Percentiles rank a stretch among this genome's conserved stretches.
phyloP scores from a whole-genome alignment of 306 rosid species.

The Albizia julibrissin region DNA sequence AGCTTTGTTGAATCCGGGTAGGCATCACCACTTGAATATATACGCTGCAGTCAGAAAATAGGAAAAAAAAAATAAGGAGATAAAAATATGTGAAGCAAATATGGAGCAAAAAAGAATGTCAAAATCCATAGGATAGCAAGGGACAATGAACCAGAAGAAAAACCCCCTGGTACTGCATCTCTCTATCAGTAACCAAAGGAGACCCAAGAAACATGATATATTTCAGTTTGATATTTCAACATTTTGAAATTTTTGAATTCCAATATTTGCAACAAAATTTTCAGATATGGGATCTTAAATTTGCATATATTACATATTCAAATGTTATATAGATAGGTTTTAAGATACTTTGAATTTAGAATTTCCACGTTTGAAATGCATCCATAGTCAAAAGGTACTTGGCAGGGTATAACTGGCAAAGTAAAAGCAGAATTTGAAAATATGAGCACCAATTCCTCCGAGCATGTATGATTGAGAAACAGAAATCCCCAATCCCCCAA shows the following conservation, averaged over 20 bases:
- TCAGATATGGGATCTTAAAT: background rate
- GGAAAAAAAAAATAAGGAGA: constrained; percentile 20
- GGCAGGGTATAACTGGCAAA: constrained; percentile 11
- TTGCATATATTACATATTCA: background rate
- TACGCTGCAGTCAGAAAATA: constrained; percentile 54
- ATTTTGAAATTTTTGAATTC: background rate
- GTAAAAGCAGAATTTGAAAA: constrained; percentile 28
- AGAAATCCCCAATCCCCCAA: constrained; percentile 3
- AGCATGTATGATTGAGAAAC: constrained; percentile 20
- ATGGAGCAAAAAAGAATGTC: constrained; percentile 3
- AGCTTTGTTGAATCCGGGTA: constrained; percentile 76
- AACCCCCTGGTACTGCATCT: background rate
- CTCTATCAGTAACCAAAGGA: constrained; percentile 15
- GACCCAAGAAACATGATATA: constrained; percentile 8
- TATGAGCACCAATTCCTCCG: background rate
- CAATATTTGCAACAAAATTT: background rate
- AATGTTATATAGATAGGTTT: background rate
- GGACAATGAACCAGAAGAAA: background rate
- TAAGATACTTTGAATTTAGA: background rate
- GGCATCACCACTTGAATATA: constrained; percentile 82
- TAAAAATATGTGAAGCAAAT: constrained; percentile 26
- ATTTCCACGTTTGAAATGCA: background rate
- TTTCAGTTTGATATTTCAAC: background rate
- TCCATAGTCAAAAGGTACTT: background rate
- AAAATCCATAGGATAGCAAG: constrained; percentile 19